Base-by-base conservation (phyloP, 495 filamentous ascomycete genomes). In the Bryoglossum gracile region DNA sequence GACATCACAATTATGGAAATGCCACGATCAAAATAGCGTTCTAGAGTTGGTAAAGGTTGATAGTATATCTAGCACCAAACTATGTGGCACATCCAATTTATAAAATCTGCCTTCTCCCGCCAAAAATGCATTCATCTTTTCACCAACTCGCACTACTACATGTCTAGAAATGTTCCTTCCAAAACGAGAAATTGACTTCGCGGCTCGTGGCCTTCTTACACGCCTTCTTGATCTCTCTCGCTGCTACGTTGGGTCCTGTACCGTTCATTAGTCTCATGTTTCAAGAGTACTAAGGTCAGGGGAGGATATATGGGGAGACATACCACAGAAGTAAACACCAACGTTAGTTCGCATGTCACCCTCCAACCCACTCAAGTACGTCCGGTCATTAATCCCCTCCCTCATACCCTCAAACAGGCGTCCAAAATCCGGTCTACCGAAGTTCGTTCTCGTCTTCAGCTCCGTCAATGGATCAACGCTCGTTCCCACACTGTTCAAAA, bases 131-230 rank as follows among this genome's bases (percentile, higher is more conserved):
- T 42, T 28, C 30, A 32, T 40, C 14, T 44, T 14, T 14, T 10
- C 28, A 36, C 3, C 44, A 9, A 22, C 13, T 16, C 19, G 32
- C 10, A 19, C 17, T 23, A 23, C 16, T 6, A 14, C 26, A 22
- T 22, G 18, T 48, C 32, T 69, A 78, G 55, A 78, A 78, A 59
- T 99, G 89, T 68, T 99, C 92, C 70, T 97, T 99, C 92, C 92
- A 99, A 74, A 99, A 99, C 63, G 87, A 88, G 71, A 97, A 99
- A 47, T 77, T 78, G 46, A 98, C 86, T 54, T 94, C 86, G 51
- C 73, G 76, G 5, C 74, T 81, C 16, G 80, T 86, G 5, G 83
- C 81, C 36, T 65, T 58, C 57, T 79, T 82, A 41, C 87, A 83
- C 11, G 92, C 89, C 61, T 81, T 81, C 62, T 81, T 81, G 58